Conservation (phyloP, 2,329 filamentous ascomycete species). For the Polychaeton citri region DNA sequence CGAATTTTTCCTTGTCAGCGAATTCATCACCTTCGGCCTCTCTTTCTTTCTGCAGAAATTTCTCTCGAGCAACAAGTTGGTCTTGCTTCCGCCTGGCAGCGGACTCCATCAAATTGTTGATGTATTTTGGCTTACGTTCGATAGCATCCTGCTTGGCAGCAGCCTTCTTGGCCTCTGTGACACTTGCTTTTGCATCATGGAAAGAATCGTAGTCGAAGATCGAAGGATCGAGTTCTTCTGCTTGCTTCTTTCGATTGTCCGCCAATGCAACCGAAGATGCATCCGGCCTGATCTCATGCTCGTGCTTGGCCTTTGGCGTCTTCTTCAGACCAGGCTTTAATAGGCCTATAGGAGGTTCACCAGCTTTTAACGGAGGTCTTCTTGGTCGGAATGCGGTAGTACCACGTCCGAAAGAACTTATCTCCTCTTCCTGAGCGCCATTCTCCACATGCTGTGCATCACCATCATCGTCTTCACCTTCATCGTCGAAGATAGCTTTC, state of each 20-base stretch:
- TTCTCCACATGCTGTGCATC: neutral
- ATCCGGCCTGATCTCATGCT: neutral
- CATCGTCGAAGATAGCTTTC: neutral
- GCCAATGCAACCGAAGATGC: neutral
- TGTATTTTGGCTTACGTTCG: conserved; percentile 62
- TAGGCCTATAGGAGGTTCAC: neutral
- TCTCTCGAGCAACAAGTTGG: conserved; percentile 64
- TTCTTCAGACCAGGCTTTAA: neutral
- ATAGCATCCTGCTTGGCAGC: conserved; percentile 39
- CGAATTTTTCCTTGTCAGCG: conserved; percentile 73
- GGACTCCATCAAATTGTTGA: conserved; percentile 58
- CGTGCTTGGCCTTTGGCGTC: neutral
- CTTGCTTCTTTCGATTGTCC: conserved; percentile 16
- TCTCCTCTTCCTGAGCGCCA: neutral
- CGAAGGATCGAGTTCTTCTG: conserved; percentile 53
- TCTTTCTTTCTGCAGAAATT: conserved; percentile 62
- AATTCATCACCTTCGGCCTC: conserved; percentile 72
- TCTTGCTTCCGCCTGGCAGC: conserved; percentile 68
- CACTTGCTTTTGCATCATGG: conserved; percentile 59
- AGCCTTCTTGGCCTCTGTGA: conserved; percentile 41
- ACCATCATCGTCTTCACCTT: neutral
- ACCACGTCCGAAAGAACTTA: neutral
- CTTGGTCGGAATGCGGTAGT: too few species aligned
- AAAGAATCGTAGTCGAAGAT: conserved; percentile 80
- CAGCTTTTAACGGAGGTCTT: neutral